Evolutionary conservation across 2,329 filamentous ascomycete species (phyloP), one percentile per base, ranked within the genome.

Genomic region (Pseudopyricularia cyperi): DNA sequence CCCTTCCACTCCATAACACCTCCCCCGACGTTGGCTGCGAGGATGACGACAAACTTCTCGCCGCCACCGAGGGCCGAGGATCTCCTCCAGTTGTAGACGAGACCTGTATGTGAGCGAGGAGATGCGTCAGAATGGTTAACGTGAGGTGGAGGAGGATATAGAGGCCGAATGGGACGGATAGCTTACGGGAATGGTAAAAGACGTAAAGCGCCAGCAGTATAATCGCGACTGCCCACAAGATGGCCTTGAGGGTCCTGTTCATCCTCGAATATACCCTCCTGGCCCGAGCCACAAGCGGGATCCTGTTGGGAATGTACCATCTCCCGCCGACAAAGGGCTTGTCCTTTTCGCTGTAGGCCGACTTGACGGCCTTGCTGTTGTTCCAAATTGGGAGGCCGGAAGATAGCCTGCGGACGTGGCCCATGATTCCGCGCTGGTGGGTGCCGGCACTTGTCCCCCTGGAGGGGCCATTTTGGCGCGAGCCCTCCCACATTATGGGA

Each of bases 1-100:
- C 91, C 91, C 68, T 98, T 98, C 91, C 89, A 96, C 63, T 96
- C 91, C 89, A 97, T 97, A 7, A 98, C 93, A 61, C 93, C 93
- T 54, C 93, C 93, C 48, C 93, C 93, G 57, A 95, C 79, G 63
- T 98, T 98, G 52, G 93, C 90, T 24, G 87, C 90, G 19, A 97
- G 74, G 56, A 98, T 89, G 52, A 98, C 85, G 57, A 98, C 93
- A 63, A 86, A 90, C 62, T 95, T 97, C 63, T 84, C 83, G 19
- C 93, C 93, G 48, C 87, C 87, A 50, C 91, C 90, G 3, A 94
- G 73, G 68, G 77, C 77, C 34, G 82, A 71, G 47, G 84, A 76
- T 68, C 87, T 77, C 61, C 89, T 81, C 73, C 87, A 95, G 65
- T 71, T 69, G 59, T 78, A 78, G 33, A 74, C 61, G 5, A 80